Evolutionary conservation across 2,329 filamentous ascomycete species (phyloP).

Genomic region (Penicillium vulpinum): DNA sequence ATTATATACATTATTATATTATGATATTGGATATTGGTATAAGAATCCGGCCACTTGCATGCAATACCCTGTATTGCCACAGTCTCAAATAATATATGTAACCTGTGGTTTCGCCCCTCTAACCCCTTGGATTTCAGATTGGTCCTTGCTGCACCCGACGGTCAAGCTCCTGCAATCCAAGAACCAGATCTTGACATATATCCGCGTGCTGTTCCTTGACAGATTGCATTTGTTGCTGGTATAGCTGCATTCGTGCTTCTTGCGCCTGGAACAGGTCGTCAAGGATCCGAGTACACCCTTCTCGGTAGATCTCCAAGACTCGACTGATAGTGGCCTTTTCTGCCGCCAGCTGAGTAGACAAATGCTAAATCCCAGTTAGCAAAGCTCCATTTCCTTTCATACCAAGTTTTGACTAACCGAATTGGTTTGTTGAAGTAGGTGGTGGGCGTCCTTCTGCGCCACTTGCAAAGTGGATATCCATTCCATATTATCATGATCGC

Average conservation of each 20-base stretch:
- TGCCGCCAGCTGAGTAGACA: constrained; percentile 49
- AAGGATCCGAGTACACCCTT: constrained; percentile 47
- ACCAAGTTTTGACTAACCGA: constrained; percentile 25
- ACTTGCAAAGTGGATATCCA: constrained; percentile 22
- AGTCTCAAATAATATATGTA: neutral
- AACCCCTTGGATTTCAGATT: neutral
- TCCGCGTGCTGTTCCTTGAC: constrained; percentile 31
- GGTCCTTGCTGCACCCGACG: constrained; percentile 20
- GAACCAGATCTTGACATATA: constrained; percentile 33
- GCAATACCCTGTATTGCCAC: no score
- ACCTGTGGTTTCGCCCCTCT: neutral
- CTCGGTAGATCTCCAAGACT: constrained; percentile 47
- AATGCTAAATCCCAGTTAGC: constrained; percentile 31
- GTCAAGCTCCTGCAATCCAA: constrained; percentile 30
- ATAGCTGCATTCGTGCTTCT: constrained; percentile 37
- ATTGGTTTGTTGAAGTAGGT: constrained; percentile 30
- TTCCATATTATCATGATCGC: constrained; percentile 6
- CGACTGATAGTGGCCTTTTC: constrained; percentile 47
- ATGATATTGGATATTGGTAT: neutral
- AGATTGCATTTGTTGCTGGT: constrained; percentile 29
- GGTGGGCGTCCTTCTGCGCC: constrained; percentile 22
- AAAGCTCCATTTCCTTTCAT: neutral
- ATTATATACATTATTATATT: neutral
- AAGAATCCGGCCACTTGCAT: neutral
- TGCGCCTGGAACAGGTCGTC: constrained; percentile 45